Conservation (phyloP, 192 early-diverging fungal species). For the Pilaira anomala region DNA sequence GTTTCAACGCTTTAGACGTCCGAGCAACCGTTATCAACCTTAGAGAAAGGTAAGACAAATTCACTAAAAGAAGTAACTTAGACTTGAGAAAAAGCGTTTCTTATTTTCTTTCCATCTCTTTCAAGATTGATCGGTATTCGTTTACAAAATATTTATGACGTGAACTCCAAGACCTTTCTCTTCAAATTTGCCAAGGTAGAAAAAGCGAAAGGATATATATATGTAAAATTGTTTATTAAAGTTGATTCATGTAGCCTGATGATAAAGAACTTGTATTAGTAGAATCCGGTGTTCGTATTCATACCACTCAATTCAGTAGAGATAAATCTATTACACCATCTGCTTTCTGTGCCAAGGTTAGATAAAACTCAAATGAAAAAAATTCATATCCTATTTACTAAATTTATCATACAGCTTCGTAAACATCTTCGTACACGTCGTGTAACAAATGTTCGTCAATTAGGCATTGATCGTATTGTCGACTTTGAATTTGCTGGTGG, state of each 20-base stretch:
- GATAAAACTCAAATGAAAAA: not conserved
- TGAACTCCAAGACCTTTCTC: slow-evolving; percentile 84
- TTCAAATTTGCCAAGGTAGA: slow-evolving; percentile 88
- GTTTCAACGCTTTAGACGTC: slow-evolving; percentile 88
- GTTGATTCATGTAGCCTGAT: slow-evolving; percentile 51
- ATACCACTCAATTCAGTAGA: slow-evolving; percentile 84
- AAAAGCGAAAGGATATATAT: not conserved
- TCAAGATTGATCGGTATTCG: slow-evolving; percentile 76
- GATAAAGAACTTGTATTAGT: slow-evolving; percentile 83
- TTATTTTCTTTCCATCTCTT: not conserved
- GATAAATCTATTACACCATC: slow-evolving; percentile 87
- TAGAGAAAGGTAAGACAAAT: slow-evolving; percentile 47
- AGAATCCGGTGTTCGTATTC: slow-evolving; percentile 91
- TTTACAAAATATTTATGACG: slow-evolving; percentile 94
- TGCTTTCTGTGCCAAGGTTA: slow-evolving; percentile 78
- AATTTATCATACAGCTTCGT: slow-evolving; percentile 55
- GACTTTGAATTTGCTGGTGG: slow-evolving; percentile 90
- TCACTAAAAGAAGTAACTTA: not conserved
- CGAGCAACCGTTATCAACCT: slow-evolving; percentile 77
- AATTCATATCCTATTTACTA: not conserved
- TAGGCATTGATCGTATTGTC: slow-evolving; percentile 89
- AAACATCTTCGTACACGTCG: slow-evolving; percentile 87
- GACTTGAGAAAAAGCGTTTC: not conserved
- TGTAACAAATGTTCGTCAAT: slow-evolving; percentile 73
- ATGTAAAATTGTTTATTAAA: not conserved